phyloP scores from a whole-genome alignment of 257 asterid genomes.

The Solanum microdontum region DNA sequence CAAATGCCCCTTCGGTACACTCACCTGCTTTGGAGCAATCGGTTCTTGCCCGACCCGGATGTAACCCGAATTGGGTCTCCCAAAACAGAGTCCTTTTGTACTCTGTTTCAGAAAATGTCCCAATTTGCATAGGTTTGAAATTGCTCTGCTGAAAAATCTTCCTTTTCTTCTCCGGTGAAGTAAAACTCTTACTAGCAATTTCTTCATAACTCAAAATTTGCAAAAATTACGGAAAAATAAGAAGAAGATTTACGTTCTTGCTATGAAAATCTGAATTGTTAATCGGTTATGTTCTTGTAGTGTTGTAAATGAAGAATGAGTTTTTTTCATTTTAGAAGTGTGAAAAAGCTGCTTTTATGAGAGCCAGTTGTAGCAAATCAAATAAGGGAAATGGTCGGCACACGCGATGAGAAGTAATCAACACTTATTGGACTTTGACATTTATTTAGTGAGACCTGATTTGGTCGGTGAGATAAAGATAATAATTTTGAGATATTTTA shows the following conservation, averaged over 20 bases:
- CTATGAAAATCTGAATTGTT: not conserved
- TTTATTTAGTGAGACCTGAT: too few species aligned
- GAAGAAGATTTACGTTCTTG: not conserved
- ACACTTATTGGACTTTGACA: not conserved
- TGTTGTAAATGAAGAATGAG: not conserved
- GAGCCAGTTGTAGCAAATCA: not conserved
- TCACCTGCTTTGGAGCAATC: not conserved
- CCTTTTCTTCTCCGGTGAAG: conserved; percentile 15
- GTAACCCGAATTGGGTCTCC: conserved; percentile 15
- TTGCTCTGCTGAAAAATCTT: not conserved
- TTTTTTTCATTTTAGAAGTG: not conserved
- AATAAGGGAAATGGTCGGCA: not conserved
- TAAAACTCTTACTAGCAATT: conserved; percentile 17
- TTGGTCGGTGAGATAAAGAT: too few species aligned
- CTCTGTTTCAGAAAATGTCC: conserved; percentile 14
- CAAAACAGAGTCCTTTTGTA: conserved; percentile 10
- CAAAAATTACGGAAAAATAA: not conserved
- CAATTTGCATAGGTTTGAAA: conserved; percentile 27
- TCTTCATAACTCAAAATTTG: conserved; percentile 18
- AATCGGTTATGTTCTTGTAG: not conserved
- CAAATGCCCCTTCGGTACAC: conserved; percentile 45
- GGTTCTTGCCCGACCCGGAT: conserved; percentile 22
- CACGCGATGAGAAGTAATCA: not conserved
- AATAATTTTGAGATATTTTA: too few species aligned
- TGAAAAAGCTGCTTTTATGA: not conserved